Base-by-base conservation (phyloP, 257 asterid species). In the Ballota nigra region DNA sequence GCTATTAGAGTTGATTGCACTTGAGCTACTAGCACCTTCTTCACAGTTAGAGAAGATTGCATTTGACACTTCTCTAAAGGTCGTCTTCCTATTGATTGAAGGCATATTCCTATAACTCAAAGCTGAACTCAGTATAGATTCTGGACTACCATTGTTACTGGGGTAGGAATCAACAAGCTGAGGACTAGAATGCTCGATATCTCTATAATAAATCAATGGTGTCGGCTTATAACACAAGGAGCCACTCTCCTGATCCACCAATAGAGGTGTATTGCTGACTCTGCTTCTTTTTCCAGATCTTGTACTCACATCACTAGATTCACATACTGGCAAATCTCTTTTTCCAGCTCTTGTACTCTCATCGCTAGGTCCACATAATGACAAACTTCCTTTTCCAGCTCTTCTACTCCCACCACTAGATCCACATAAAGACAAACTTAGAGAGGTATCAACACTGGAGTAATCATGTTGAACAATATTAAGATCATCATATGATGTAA, bases 101-200 rank as follows among this genome's bases (percentile, higher is more conserved):
- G n/a, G n/a, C n/a, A n/a, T n/a, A n/a, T 84, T 74, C 79, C 79
- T 84, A 78, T 88, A 88, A 81, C 86, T 82, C 83, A 74, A 64
- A 15, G 94, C 92, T 0, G 94, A 91, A 78, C 77, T 91, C 83
- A 87, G 72, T 75, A 84, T 22, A 69, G 84, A 84, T 53, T 82
- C 95, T 5, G 96, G 90, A 75, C 84, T 77, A 59, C 84, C 77
- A 77, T 69, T 78, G 45, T 47, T 75, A 51, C 68, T 43, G 51
- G 55, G 55, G 66, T 79, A 70, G 68, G 79, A 78, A 75, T 70
- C 69, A 75, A 70, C 19, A 16, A 55, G 72, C 40, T 23, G 68
- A 29, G 38, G 66, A 56, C 78, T 53, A 33, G 70, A 63, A 63
- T 47, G 72, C 57, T 59, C 63, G 4, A 13, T 22, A 22, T 63